Evolutionary conservation across 2,329 filamentous ascomycete genomes (phyloP), one percentile per base, ranked within the genome.

Genomic region (Neofusicoccum parvum): DNA sequence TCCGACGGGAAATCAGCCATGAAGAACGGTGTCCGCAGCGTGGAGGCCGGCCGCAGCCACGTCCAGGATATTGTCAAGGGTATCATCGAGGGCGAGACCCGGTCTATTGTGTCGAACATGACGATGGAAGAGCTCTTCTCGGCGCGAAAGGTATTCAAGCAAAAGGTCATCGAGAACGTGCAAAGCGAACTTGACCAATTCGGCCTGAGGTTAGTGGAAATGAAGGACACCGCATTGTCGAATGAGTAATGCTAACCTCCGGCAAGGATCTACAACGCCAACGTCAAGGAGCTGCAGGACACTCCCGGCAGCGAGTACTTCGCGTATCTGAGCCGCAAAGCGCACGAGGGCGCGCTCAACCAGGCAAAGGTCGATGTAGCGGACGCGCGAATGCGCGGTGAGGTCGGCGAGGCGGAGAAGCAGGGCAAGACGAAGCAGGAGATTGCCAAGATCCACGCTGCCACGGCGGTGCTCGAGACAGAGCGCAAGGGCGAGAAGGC

Each of bases 51-150:
- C 23, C 78, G 82, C n/a, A 82, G 85, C 63, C 91, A 94, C 78
- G 88, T 95, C 15, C 90, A 91, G 73, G 91, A 91, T 70, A 96
- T 96, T 68, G 90, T 96, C 77, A 94, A 92, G 77, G 92, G 92
- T 67, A 93, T 96, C 76, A 95, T 96, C 70, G 92, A 96, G 76
- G 92, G 92, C 68, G 92, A 96, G 77, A 94, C 91, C 0, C 86
- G 92, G 66, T 90, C 92, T 5, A 87, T 96, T 62, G 91, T 96
- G 48, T 92, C 89, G 0, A 89, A 87, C 70, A 94, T 96, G 91
- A 94, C 91, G n/a, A 94, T 95, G 90, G 92, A 94, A 75, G 92
- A 95, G 78, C 91, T 96, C 66, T 94, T 94, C 77, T 90, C 88
- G 67, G 89, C 92, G 78, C 83, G 91, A 39, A 88, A 91, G 70